Evolutionary conservation across 306 rosid genomes (phyloP).

Genomic region (Astragalus glycyphyllos): DNA sequence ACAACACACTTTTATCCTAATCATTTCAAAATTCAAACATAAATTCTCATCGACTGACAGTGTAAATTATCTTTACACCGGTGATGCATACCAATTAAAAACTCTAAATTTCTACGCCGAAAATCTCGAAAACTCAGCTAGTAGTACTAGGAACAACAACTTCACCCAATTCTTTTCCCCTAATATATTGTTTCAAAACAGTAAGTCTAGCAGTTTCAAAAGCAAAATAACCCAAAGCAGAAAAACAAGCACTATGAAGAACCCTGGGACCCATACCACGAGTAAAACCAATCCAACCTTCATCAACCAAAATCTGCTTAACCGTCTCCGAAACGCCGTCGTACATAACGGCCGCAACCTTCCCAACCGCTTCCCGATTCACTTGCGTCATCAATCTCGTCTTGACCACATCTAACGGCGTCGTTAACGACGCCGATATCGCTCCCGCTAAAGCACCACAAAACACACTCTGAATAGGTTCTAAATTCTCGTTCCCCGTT

Average conservation of each 20-base stretch:
- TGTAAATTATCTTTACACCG: background rate
- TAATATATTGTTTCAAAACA: constrained; percentile 63
- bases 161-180: constrained; percentile 53
- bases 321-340: constrained; percentile 67
- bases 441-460: constrained; percentile 96
- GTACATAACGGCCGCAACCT: constrained; percentile 61
- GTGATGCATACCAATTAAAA: background rate
- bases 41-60: background rate
- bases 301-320: constrained; percentile 72
- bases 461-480: constrained; percentile 80
- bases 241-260: constrained; percentile 88
- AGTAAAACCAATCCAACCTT: constrained; percentile 82
- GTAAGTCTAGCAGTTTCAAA: constrained; percentile 91
- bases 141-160: constrained; percentile 39
- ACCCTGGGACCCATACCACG: constrained; percentile 96
- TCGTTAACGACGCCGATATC: constrained; percentile 83
- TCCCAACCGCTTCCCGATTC: constrained; percentile 57
- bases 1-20: too few relatives aligned
- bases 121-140: constrained; percentile 42
- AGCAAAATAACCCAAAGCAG: constrained; percentile 91
- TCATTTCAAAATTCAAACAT: too few relatives aligned
- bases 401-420: constrained; percentile 93
- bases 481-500: constrained; percentile 50
- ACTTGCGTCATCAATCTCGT: constrained; percentile 92
- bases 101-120: background rate